phyloP scores from a whole-genome alignment of 805 yeast species.

The Wickerhamiella bombiphila region DNA sequence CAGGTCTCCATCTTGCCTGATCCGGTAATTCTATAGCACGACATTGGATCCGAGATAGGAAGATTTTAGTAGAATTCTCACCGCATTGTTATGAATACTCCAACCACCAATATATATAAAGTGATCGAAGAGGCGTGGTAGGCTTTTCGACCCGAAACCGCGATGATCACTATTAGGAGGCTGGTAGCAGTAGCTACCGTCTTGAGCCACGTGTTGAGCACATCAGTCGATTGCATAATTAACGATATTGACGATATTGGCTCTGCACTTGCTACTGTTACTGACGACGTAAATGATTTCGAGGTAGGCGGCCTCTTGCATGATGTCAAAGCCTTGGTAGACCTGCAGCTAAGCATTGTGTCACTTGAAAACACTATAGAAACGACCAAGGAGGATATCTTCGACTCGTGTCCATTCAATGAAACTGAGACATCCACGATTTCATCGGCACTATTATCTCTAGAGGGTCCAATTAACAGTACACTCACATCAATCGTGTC shows the following conservation, averaged over 20 bases:
- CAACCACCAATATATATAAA: too few species aligned
- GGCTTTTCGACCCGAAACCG: too few species aligned
- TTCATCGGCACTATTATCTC: slow-evolving; percentile 3
- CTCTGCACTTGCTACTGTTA: slow-evolving; percentile 1
- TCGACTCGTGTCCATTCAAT: slow-evolving; percentile 9
- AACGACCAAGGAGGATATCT: slow-evolving; percentile 12
- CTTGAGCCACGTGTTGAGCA: not conserved
- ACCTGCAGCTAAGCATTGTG: slow-evolving; percentile 5
- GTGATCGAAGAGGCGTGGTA: too few species aligned
- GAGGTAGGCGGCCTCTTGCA: not conserved
- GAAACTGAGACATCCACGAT: slow-evolving; percentile 6
- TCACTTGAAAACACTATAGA: slow-evolving; percentile 8
- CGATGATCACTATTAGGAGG: not conserved
- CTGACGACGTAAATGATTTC: slow-evolving; percentile 5
- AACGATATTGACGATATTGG: slow-evolving; percentile 7
- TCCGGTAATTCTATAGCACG: too few species aligned
- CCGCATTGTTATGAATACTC: too few species aligned
- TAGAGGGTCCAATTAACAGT: slow-evolving; percentile 6
- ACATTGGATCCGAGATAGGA: too few species aligned
- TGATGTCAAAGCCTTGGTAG: slow-evolving; percentile 7
- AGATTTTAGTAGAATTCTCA: too few species aligned
- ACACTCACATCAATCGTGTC: slow-evolving; percentile 2
- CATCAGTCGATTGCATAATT: slow-evolving; percentile 9
- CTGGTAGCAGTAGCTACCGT: not conserved
- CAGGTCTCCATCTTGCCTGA: too few species aligned